These are phyloP conservation scores for Aureobasidium vineae DNA, from an alignment of 2,329 filamentous ascomycete species.

Conservation along the genomic window DNA sequence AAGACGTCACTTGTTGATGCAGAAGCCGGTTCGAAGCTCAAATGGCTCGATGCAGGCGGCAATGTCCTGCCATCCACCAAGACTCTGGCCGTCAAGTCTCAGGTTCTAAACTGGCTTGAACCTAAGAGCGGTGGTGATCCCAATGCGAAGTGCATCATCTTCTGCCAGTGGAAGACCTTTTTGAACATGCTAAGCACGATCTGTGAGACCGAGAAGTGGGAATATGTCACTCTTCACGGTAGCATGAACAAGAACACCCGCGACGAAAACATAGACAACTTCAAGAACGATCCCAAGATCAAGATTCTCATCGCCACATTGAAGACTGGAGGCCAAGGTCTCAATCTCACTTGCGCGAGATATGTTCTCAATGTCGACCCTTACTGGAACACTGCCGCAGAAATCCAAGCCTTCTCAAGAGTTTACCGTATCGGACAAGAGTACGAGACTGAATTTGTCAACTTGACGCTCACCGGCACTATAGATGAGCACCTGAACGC, in stretches of 20 bases:
- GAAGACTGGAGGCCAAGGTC: constrained; percentile 56
- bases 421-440: constrained; percentile 65
- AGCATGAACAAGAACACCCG: constrained; percentile 47
- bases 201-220: constrained; percentile 53
- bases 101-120: constrained; percentile 45
- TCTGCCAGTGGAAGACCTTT: constrained; percentile 58
- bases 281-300: constrained; percentile 43
- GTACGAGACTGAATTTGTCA: constrained; percentile 58
- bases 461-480: constrained; percentile 55
- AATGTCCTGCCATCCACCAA: constrained; percentile 48
- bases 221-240: constrained; percentile 51
- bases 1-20: constrained; percentile 31
- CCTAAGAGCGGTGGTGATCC: constrained; percentile 38
- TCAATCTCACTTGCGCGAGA: constrained; percentile 60
- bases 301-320: constrained; percentile 57
- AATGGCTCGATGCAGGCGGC: constrained; percentile 43
- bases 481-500: constrained; percentile 58
- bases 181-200: constrained; percentile 52
- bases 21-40: constrained; percentile 31
- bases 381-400: constrained; percentile 50
- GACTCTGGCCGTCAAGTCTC: constrained; percentile 47
- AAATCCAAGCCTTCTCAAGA: constrained; percentile 52
- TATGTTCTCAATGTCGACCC: constrained; percentile 51
- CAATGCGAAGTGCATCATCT: constrained; percentile 58
- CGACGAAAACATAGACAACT: constrained; percentile 48